Evolutionary conservation across 805 yeast genomes (phyloP), one percentile per base, ranked within the genome.

Genomic region (Saccharomyces kudriavzevii): DNA sequence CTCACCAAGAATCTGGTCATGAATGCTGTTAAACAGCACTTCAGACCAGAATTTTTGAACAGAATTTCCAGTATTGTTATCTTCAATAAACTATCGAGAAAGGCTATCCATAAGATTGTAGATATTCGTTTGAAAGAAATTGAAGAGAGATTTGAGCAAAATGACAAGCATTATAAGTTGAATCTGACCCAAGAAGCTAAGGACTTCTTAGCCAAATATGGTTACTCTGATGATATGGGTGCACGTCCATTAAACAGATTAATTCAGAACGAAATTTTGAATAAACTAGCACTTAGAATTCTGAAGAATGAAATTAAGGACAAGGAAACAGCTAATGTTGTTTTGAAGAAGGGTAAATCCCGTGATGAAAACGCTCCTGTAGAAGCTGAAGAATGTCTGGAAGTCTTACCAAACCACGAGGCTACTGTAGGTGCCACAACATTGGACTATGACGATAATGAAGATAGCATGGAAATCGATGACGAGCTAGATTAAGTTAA

Each of bases 11-110:
- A 84, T 45, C 75, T 78, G 58, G 98, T 94, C 10, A 84, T 92
- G 94, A 78, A 76, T 31, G 78, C 92, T 1, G 96, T 94, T 9
- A 81, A 86, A 61, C 78, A 78, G 5, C 98, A 94, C 70, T 94
- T 94, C 82, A 83, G 98, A 70, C 99, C 99, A 4, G 99, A 94
- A 73, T 94, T 94, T 76, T 77, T 94, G 64, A 94, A 94, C 79
- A 87, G 99, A 77, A 92, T 94, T 59, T 85, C 96, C 1, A 88
- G 96, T 6, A 91, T 89, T 61, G 89, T 92, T 29, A 86, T 94
- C 24, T 94, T 94, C 81, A 94, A 94, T 79, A 82, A 96, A 62
- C 78, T 94, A 59, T 88, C 97, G 17, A 86, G 84, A 77, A 85
- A 86, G 70, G 96, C 97, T 1, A 94, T 94, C 60, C 81, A 89